phyloP scores from a whole-genome alignment of 495 filamentous ascomycete species.

The Neurospora sp. region DNA sequence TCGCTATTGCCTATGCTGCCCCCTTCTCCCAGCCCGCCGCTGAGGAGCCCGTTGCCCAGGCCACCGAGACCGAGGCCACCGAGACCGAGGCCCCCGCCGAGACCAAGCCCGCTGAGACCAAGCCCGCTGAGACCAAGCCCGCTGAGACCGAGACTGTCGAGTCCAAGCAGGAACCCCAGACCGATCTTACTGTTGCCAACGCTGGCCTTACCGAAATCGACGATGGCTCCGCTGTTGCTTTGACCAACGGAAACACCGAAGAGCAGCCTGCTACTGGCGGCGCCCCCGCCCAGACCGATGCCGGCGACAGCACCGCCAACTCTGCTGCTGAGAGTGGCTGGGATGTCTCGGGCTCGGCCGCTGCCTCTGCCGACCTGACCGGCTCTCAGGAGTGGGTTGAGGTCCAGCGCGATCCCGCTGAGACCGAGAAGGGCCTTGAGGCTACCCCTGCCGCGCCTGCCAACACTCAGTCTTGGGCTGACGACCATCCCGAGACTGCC shows the following conservation, averaged over 20 bases:
- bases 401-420: slow-evolving; percentile 50
- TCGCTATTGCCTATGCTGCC: slow-evolving; percentile 39
- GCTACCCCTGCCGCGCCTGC: slow-evolving; percentile 44
- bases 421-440: slow-evolving; percentile 59
- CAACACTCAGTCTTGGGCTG: slow-evolving; percentile 14
- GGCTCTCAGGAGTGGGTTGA: slow-evolving; percentile 67
- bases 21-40: slow-evolving; percentile 15
- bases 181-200: slow-evolving; percentile 69
- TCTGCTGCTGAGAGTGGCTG: slow-evolving; percentile 57
- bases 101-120: slow-evolving; percentile 23
- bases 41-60: slow-evolving; percentile 22
- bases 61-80: slow-evolving; percentile 34
- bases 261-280: slow-evolving; percentile 30
- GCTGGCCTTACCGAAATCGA: slow-evolving; percentile 64
- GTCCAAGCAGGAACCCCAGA: slow-evolving; percentile 37
- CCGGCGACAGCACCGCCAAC: slow-evolving; percentile 54
- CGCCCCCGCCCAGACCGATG: slow-evolving; percentile 41
- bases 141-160: slow-evolving; percentile 29
- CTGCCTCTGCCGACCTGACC: slow-evolving; percentile 35
- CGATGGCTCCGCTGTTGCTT: slow-evolving; percentile 27
- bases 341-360: slow-evolving; percentile 35
- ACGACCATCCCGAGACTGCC: slow-evolving; percentile 12
- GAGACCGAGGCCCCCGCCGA: too few relatives aligned
- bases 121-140: slow-evolving; percentile 20
- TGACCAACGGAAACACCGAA: slow-evolving; percentile 41